Evolutionary conservation across 2,329 filamentous ascomycete species (phyloP), one percentile per base, ranked within the genome.

Genomic region (Clonostachys rosea): DNA sequence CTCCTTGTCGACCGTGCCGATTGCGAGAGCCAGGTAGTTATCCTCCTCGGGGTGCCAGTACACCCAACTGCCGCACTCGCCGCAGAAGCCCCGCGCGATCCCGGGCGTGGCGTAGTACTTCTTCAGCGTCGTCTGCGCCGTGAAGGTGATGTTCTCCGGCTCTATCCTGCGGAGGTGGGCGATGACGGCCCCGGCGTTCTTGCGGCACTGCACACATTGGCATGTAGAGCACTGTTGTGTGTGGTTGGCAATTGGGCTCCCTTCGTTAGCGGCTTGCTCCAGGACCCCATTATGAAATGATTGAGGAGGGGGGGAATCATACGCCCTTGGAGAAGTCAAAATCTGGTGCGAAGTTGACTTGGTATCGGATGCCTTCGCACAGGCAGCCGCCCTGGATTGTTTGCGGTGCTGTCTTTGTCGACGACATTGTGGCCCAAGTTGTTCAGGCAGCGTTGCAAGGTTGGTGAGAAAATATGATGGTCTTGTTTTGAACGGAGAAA

Each of bases 171-270:
- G 68, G 43, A 66, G 59, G 47, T 64, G 59, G 50, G 69, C 64
- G 54, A 77, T 59, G 46, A 80, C 66, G 5, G 68, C 57, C 45
- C 75, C 76, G 8, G 73, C 73, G 49, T 72, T 67, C 48, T 74
- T 74, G 56, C 77, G 75, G 59, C 76, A 79, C 56, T 79, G 76
- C 7, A 71, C 74, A 62, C 77, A 81, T 53, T 80, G 75, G 56
- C 76, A 81, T 7, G 71, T 76, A 42, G 60, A 58, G 50, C 65
- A 65, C 72, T 75, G 50, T 24, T 43, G 6, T 36, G 45, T 43
- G 17, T 42, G 20, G 14, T 30, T 30, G 24, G 9, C 8, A 10
- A 30, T 30, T 30, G 9, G 9, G 8, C 9, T 30, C 24, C 5
- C 43, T 24, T 35, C 40, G 18, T 30, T 30, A 30, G 24, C 24